Percentiles rank a stretch among this genome's conserved stretches.
These are phyloP conservation scores for Blastobotrys capitulatus DNA, from an alignment of 1,139 yeast species.

Conservation along the genomic window DNA sequence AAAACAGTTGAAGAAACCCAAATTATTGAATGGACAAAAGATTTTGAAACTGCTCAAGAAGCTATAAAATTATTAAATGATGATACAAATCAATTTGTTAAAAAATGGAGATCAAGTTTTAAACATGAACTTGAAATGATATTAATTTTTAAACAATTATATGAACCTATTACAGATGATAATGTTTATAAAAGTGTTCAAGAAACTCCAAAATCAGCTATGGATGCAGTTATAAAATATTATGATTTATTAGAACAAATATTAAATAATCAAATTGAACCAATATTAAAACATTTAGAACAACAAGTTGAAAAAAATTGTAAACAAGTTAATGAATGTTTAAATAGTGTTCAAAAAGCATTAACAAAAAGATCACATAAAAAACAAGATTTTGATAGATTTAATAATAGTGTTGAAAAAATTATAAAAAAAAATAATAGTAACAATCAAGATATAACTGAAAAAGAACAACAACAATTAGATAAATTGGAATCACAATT, in stretches of 20 bases:
- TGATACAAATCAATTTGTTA: conserved; percentile 36
- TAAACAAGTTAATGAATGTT: conserved; percentile 37
- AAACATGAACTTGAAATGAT: conserved; percentile 35
- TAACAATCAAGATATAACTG: conserved; percentile 20
- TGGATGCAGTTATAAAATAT: conserved; percentile 28
- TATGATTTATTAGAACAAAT: conserved; percentile 17
- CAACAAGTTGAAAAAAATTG: conserved; percentile 27
- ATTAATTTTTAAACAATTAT: conserved; percentile 33
- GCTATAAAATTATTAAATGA: conserved; percentile 41
- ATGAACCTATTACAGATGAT: conserved; percentile 39
- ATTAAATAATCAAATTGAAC: conserved; percentile 21
- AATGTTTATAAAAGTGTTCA: conserved; percentile 27
- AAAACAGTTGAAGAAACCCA: conserved; percentile 44
- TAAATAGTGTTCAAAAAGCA: conserved; percentile 41
- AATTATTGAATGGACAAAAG: conserved; percentile 44
- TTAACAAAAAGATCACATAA: conserved; percentile 45
- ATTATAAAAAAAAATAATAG: conserved; percentile 36
- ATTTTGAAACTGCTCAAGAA: conserved; percentile 40
- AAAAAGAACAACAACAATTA: conserved; percentile 29
- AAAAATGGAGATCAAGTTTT: conserved; percentile 40
- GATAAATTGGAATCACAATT: conserved; percentile 29
- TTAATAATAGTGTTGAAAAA: conserved; percentile 41
- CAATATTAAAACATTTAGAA: conserved; percentile 27
- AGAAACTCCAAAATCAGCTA: conserved; percentile 40
- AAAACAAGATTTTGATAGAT: conserved; percentile 42